Percentiles rank a stretch among this genome's conserved stretches.
Conservation (phyloP, 192 early-diverging fungal species). For the Phycomyces nitens region DNA sequence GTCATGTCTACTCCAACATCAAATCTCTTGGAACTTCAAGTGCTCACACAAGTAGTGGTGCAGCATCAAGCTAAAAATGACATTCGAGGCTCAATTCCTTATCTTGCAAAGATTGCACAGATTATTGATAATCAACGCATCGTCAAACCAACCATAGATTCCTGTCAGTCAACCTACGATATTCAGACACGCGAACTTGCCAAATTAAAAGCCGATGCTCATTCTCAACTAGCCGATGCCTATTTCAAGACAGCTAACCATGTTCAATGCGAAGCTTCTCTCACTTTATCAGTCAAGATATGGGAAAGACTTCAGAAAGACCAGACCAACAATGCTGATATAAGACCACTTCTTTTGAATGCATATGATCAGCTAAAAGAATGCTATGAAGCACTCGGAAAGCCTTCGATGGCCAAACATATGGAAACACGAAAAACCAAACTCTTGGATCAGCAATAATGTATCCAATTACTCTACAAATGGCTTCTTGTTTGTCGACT, state of each 20-base stretch:
- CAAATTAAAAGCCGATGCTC: conserved; percentile 18
- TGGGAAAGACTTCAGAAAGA: conserved; percentile 13
- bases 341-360: not conserved
- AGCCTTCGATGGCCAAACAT: conserved; percentile 11
- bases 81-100: conserved; percentile 18
- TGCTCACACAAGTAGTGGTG: conserved; percentile 10
- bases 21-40: conserved; percentile 13
- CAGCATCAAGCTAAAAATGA: conserved; percentile 6
- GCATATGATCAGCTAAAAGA: conserved; percentile 6
- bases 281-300: conserved; percentile 7
- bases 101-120: conserved; percentile 23
- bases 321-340: not conserved
- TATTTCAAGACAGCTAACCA: conserved; percentile 4
- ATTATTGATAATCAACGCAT: conserved; percentile 22
- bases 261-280: conserved; percentile 14
- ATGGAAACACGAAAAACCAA: conserved; percentile 11
- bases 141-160: not conserved
- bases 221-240: conserved; percentile 20
- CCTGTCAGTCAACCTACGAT: not conserved
- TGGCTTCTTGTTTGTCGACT: too few species aligned
- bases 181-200: not conserved
- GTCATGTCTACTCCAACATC: conserved; percentile 6
- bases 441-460: not conserved
- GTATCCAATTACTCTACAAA: too few species aligned
- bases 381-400: conserved; percentile 19